Percentiles rank a stretch among this genome's conserved stretches.
Evolutionary conservation across 1,139 yeast genomes (phyloP).

Genomic region (Saccharomycopsis phalli): DNA sequence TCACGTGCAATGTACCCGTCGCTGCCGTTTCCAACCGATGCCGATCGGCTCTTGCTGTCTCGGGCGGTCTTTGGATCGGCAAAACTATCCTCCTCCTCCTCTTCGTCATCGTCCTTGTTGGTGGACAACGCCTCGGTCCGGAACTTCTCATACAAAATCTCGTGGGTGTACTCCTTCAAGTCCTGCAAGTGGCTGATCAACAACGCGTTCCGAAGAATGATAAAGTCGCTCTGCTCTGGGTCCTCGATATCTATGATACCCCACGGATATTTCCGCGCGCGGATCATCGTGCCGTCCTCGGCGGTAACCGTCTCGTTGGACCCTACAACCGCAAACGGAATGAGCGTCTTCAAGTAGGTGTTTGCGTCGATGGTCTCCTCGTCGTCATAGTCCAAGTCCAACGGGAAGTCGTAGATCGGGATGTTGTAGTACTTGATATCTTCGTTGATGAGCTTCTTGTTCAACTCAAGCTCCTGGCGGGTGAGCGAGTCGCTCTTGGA

Average conservation of each 20-base stretch:
- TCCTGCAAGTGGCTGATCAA: conserved; percentile 92
- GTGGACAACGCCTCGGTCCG: conserved; percentile 83
- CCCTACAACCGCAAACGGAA: conserved; percentile 87
- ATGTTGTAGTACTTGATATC: conserved; percentile 72
- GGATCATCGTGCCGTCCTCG: conserved; percentile 48
- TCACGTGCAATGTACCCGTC: conserved; percentile 58
- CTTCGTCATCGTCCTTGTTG: conserved; percentile 7
- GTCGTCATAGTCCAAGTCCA: conserved; percentile 52
- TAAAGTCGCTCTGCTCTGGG: conserved; percentile 74
- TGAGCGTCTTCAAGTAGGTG: conserved; percentile 57
- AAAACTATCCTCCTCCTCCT: conserved; percentile 8
- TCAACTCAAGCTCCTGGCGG: conserved; percentile 55
- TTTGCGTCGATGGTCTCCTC: conserved; percentile 79
- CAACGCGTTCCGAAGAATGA: conserved; percentile 71
- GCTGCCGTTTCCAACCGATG: conserved; percentile 25
- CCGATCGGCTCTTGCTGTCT: conserved; percentile 16
- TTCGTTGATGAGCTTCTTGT: conserved; percentile 54
- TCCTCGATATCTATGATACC: conserved; percentile 86
- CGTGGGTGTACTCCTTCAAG: conserved; percentile 88
- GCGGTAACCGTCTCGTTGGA: conserved; percentile 54
- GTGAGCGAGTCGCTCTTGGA: conserved; percentile 86
- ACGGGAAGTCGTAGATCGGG: conserved; percentile 78
- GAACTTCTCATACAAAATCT: conserved; percentile 81
- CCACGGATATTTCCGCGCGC: conserved; percentile 93
- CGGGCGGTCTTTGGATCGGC: conserved; percentile 12